A percentile compares a stretch with the other conserved stretches of the same genome.
Evolutionary conservation across 176 grass and related monocot species (phyloP).

Genomic region (Oryza longistaminata): DNA sequence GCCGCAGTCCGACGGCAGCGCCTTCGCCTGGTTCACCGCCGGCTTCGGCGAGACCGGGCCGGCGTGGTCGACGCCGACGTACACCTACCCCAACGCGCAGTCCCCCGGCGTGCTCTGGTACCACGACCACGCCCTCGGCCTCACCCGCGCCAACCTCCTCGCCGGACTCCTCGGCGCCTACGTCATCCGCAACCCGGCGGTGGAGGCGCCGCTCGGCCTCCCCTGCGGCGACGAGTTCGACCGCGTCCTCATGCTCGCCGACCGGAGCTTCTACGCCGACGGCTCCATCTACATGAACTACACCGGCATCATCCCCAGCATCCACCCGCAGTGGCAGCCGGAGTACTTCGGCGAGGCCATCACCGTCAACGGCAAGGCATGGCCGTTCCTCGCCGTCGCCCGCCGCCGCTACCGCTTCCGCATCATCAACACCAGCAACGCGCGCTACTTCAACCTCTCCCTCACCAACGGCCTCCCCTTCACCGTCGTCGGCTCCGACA

Average conservation of each 20-base stretch:
- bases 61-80: constrained; percentile 46
- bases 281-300: constrained; percentile 62
- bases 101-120: constrained; percentile 61
- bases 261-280: constrained; percentile 69
- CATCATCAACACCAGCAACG: constrained; percentile 73
- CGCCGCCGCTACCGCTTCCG: constrained; percentile 62
- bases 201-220: constrained; percentile 48
- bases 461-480: constrained; percentile 41
- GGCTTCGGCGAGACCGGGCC: constrained; percentile 40
- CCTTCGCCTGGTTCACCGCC: constrained; percentile 74
- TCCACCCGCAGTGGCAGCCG: constrained; percentile 69
- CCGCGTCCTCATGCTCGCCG: constrained; percentile 54
- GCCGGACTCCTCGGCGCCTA: constrained; percentile 77
- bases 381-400: constrained; percentile 59
- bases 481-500: constrained; percentile 68
- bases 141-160: constrained; percentile 77
- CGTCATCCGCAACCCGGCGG: constrained; percentile 40
- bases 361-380: constrained; percentile 74
- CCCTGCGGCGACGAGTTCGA: constrained; percentile 53
- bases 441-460: constrained; percentile 68
- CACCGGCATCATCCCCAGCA: constrained; percentile 38
- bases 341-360: constrained; percentile 71
- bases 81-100: constrained; percentile 71
- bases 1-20: constrained; percentile 56
- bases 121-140: constrained; percentile 72